These are phyloP conservation scores for Sicyos baderoa DNA, from an alignment of 306 rosid species.

Conservation along the genomic window DNA sequence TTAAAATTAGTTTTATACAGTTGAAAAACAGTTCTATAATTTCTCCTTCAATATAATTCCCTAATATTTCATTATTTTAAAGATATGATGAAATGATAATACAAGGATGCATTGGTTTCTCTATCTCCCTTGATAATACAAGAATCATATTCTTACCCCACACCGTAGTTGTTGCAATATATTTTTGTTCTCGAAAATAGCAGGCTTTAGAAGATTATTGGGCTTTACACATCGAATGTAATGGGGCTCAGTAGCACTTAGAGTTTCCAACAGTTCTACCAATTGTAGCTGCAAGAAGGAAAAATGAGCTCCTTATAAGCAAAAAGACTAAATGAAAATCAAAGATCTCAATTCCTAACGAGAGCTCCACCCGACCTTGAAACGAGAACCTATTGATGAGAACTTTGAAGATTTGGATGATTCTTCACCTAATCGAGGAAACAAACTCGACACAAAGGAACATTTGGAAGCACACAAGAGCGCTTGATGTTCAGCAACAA, in stretches of 20 bases:
- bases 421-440: slow-evolving; percentile 68
- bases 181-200: slow-evolving; percentile 84
- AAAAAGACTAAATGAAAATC: slow-evolving; percentile 22
- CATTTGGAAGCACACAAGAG: slow-evolving; percentile 78
- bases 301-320: slow-evolving; percentile 27
- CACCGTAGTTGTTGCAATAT: slow-evolving; percentile 90
- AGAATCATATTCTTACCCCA: slow-evolving; percentile 63
- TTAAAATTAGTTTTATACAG: background rate
- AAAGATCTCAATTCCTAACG: slow-evolving; percentile 16
- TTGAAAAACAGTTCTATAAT: background rate
- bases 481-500: slow-evolving; percentile 95
- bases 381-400: slow-evolving; percentile 97
- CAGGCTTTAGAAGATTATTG: slow-evolving; percentile 88
- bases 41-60: slow-evolving; percentile 6
- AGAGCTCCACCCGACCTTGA: slow-evolving; percentile 53
- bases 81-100: background rate
- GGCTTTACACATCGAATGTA: slow-evolving; percentile 99
- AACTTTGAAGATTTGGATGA: slow-evolving; percentile 88
- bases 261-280: slow-evolving; percentile 83
- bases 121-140: background rate
- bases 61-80: background rate
- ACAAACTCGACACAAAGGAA: slow-evolving; percentile 69
- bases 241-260: slow-evolving; percentile 90
- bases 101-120: background rate
- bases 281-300: slow-evolving; percentile 83